Evolutionary conservation across 768 basidiomycete genomes (phyloP).

Genomic region (Stropharia rugosoannulata): DNA sequence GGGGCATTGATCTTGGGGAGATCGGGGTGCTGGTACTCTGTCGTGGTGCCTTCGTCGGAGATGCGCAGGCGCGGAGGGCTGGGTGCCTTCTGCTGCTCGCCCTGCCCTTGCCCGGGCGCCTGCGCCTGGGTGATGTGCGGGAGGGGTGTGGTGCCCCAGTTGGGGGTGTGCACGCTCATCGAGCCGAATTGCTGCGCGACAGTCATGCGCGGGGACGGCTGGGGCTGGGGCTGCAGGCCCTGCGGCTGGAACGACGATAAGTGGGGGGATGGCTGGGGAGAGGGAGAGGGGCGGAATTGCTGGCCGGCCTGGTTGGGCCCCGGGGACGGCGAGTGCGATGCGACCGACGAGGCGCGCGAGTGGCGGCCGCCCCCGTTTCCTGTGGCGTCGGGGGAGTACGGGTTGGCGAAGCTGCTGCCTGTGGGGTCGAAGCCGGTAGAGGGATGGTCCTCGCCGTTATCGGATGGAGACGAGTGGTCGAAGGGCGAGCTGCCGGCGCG

Average conservation of each 20-base stretch:
- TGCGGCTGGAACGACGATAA: slow-evolving; percentile 9
- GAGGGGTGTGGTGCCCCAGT: slow-evolving; percentile 51
- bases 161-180: slow-evolving; percentile 64
- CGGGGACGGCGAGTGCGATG: slow-evolving; percentile 38
- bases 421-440: background rate
- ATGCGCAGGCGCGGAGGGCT: slow-evolving; percentile 60
- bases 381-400: slow-evolving; percentile 3
- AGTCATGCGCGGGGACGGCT: slow-evolving; percentile 24
- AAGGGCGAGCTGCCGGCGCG: slow-evolving; percentile 36
- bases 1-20: slow-evolving; percentile 52
- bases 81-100: slow-evolving; percentile 45
- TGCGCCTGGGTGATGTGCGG: slow-evolving; percentile 24
- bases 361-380: slow-evolving; percentile 28
- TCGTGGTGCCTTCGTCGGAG: slow-evolving; percentile 38
- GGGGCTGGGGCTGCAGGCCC: slow-evolving; percentile 19
- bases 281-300: slow-evolving; percentile 21
- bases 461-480: slow-evolving; percentile 66
- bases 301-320: slow-evolving; percentile 6
- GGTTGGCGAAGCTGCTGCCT: background rate
- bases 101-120: background rate
- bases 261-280: slow-evolving; percentile 27
- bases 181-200: slow-evolving; percentile 56
- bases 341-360: slow-evolving; percentile 67
- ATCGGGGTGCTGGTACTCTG: background rate
- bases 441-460: slow-evolving; percentile 38